A percentile compares a stretch with the other conserved stretches of the same genome.
Conservation (phyloP, 2,329 filamentous ascomycete species). For the Nemania diffusa region DNA sequence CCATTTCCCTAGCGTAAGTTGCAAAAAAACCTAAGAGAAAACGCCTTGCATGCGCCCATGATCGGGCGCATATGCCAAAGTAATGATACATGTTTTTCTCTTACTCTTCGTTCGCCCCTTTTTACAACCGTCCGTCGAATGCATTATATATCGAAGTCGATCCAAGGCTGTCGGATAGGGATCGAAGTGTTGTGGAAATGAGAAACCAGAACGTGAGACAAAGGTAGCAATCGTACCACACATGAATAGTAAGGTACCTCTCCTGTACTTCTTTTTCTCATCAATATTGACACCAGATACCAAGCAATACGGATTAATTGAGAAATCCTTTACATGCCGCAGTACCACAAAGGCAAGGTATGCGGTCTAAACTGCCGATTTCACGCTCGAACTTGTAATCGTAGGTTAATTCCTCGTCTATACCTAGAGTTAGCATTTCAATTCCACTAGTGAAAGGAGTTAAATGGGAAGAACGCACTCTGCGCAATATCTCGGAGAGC, state of each 20-base stretch:
- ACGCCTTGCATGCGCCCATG: slow-evolving; percentile 25
- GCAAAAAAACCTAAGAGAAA: slow-evolving; percentile 11
- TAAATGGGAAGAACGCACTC: slow-evolving; percentile 70
- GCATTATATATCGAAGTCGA: slow-evolving; percentile 38
- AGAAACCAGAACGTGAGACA: slow-evolving; percentile 11
- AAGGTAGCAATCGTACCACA: neutral
- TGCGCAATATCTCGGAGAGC: slow-evolving; percentile 92
- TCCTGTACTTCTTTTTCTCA: neutral
- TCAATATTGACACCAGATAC: slow-evolving; percentile 6
- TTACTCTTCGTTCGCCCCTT: slow-evolving; percentile 20
- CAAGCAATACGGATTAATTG: slow-evolving; percentile 69
- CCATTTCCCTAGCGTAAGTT: slow-evolving; percentile 10
- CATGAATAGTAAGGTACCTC: neutral
- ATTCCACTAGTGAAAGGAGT: slow-evolving; percentile 5
- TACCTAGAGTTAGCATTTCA: slow-evolving; percentile 43
- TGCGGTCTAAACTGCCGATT: slow-evolving; percentile 91
- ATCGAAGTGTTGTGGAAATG: slow-evolving; percentile 5
- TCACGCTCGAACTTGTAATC: slow-evolving; percentile 99
- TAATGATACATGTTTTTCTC: slow-evolving; percentile 33
- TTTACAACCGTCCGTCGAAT: slow-evolving; percentile 23
- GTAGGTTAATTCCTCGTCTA: slow-evolving; percentile 98
- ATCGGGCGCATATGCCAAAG: slow-evolving; percentile 21
- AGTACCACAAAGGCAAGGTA: slow-evolving; percentile 96
- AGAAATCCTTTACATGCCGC: slow-evolving; percentile 98
- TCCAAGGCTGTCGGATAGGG: slow-evolving; percentile 26